phyloP scores from a whole-genome alignment of 768 basidiomycete species.

The Tricholoma saponaceum region DNA sequence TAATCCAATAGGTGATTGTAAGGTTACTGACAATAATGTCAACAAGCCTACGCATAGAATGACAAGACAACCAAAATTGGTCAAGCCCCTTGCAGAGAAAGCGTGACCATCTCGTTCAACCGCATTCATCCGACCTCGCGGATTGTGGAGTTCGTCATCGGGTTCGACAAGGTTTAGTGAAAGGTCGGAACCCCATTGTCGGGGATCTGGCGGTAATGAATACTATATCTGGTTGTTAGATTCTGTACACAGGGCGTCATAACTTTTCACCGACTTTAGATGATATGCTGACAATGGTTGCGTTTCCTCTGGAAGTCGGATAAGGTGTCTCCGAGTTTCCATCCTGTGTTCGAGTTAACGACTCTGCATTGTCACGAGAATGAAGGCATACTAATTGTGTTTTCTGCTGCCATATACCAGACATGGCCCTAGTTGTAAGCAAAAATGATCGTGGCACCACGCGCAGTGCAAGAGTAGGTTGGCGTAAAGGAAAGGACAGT shows the following conservation, averaged over 20 bases:
- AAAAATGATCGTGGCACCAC: neutral
- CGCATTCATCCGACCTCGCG: conserved; percentile 24
- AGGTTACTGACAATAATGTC: conserved; percentile 57
- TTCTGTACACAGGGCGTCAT: neutral
- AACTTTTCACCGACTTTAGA: conserved; percentile 10
- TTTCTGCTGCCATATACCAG: conserved; percentile 10
- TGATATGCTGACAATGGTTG: conserved; percentile 8
- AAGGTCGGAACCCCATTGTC: conserved; percentile 48
- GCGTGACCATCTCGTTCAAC: conserved; percentile 24
- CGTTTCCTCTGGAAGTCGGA: conserved; percentile 9
- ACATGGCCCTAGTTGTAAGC: conserved; percentile 2
- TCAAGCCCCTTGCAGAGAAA: conserved; percentile 50
- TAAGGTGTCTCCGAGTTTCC: conserved; percentile 19
- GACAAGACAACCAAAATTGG: conserved; percentile 59
- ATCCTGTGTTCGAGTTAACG: conserved; percentile 5
- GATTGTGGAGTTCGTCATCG: conserved; percentile 61
- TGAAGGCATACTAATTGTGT: conserved; percentile 4
- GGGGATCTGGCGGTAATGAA: conserved; percentile 49
- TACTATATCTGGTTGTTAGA: conserved; percentile 32
- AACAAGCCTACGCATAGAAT: conserved; percentile 43
- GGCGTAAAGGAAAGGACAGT: neutral
- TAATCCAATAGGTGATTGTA: neutral
- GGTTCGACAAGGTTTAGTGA: conserved; percentile 39
- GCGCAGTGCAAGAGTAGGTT: neutral
- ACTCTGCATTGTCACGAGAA: neutral